A percentile compares a stretch with the other conserved stretches of the same genome.
Conservation (phyloP, 2,329 filamentous ascomycete species). For the Penicillium rolfsii region DNA sequence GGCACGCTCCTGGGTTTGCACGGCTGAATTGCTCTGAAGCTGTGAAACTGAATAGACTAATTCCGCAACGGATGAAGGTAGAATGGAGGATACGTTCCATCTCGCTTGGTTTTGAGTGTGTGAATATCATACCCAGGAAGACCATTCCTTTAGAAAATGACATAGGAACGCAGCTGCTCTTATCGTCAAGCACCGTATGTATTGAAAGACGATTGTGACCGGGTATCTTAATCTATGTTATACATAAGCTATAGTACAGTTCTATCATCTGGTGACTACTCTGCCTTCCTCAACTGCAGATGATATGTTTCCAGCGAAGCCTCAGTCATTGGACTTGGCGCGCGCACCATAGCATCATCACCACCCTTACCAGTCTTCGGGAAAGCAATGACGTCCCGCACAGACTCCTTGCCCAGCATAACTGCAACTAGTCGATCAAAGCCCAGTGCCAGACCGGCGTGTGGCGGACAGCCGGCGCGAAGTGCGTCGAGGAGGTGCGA, state of each 20-base stretch:
- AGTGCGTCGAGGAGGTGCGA: slow-evolving; percentile 82
- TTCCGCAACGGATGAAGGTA: neutral
- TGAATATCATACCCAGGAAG: no score
- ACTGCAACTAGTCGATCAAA: slow-evolving; percentile 86
- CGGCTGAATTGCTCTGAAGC: neutral
- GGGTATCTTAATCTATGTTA: slow-evolving; percentile 24
- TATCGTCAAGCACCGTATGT: neutral
- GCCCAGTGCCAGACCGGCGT: slow-evolving; percentile 89
- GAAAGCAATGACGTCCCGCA: slow-evolving; percentile 94
- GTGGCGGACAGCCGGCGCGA: slow-evolving; percentile 84
- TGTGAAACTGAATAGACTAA: neutral
- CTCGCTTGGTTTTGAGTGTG: no score
- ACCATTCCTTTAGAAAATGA: no score
- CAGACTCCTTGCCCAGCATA: slow-evolving; percentile 73
- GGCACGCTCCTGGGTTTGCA: neutral
- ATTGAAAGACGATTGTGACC: slow-evolving; percentile 16
- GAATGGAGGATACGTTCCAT: no score
- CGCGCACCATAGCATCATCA: slow-evolving; percentile 80
- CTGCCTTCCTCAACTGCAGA: slow-evolving; percentile 44
- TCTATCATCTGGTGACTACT: neutral
- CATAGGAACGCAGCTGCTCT: neutral
- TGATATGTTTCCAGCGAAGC: slow-evolving; percentile 65
- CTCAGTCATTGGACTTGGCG: slow-evolving; percentile 69
- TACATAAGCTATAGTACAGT: slow-evolving; percentile 19
- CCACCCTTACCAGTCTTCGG: slow-evolving; percentile 91